Evolutionary conservation across 768 basidiomycete species (phyloP).

Genomic region (Boletus reticulatus): DNA sequence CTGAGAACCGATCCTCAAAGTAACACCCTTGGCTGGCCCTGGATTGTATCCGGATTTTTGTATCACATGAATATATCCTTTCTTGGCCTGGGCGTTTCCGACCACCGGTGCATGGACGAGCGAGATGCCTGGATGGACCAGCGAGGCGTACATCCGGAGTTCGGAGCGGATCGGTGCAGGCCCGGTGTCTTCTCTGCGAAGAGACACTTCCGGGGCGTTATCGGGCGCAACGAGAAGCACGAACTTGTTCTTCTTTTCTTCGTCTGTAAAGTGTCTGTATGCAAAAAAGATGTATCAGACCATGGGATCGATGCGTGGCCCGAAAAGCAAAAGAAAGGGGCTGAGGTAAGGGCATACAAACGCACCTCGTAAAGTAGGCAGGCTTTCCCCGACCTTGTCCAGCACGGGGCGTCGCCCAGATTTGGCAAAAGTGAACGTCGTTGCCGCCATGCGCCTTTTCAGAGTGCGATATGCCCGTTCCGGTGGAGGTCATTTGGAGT

Average conservation of each 20-base stretch:
- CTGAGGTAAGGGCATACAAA: neutral
- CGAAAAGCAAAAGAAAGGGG: too few species aligned
- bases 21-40: slow-evolving; percentile 52
- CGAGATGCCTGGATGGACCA: slow-evolving; percentile 57
- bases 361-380: slow-evolving; percentile 77
- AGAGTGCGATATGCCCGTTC: slow-evolving; percentile 88
- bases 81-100: slow-evolving; percentile 39
- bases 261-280: slow-evolving; percentile 70
- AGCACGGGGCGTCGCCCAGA: slow-evolving; percentile 57
- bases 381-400: slow-evolving; percentile 41
- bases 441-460: slow-evolving; percentile 54
- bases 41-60: slow-evolving; percentile 83
- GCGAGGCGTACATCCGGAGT: slow-evolving; percentile 69
- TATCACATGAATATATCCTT: slow-evolving; percentile 83
- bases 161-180: slow-evolving; percentile 79
- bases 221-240: slow-evolving; percentile 76
- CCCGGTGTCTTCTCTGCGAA: slow-evolving; percentile 64
- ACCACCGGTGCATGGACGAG: slow-evolving; percentile 48
- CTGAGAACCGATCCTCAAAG: slow-evolving; percentile 48
- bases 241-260: slow-evolving; percentile 74
- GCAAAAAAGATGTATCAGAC: too few species aligned
- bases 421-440: slow-evolving; percentile 63
- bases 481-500: slow-evolving; percentile 88
- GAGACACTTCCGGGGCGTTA: slow-evolving; percentile 51
- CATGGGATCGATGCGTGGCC: too few species aligned